Evolutionary conservation across 2,329 filamentous ascomycete species (phyloP), one percentile per base, ranked within the genome.

Genomic region (Samsoniella hepiali): DNA sequence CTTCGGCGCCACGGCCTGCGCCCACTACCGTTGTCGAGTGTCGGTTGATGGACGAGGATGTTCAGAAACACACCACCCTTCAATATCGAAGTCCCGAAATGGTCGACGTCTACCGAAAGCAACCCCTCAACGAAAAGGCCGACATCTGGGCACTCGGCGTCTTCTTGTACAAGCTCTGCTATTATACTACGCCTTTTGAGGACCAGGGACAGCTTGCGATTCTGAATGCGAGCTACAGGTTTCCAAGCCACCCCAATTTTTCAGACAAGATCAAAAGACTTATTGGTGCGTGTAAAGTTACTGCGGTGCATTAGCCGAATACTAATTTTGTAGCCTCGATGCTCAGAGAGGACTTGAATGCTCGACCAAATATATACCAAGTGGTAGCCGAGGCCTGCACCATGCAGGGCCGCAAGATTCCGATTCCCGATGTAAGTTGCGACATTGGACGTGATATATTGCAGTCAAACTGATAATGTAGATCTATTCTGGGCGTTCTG

Each of bases 71-170:
- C 74, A 99, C 95, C 0, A 99, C 95, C 0, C 84, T 99, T 77
- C 95, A 99, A 75, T 99, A 99, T 75, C 86, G 95, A 68, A 98
- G 94, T 74, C 95, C 95, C 6, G 95, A 99, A 78, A 99, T 99
- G 95, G 89, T 99, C 65, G 95, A 99, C 72, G 95, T 99, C 31
- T 99, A 97, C 78, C 85, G 93, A 67, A 97, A 96, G 76, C 91
- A 93, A 70, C 93, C 95, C 1, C 97, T 99, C 72, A 92, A 99
- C 73, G 95, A 99, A 79, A 99, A 99, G 80, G 96, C 93, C 56
- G 95, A 99, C 75, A 97, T 99, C 36, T 99, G 93, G 95, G 95
- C 95, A 1, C 79, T 99, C 65, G 95, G 95, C 5, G 95, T 99
- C 49, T 80, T 99, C 64, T 78, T 99, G 62, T 99, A 99, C 81